A percentile compares a stretch with the other conserved stretches of the same genome.
Conservation (phyloP, 208 protist species). For the Trypanosoma cruzi region DNA sequence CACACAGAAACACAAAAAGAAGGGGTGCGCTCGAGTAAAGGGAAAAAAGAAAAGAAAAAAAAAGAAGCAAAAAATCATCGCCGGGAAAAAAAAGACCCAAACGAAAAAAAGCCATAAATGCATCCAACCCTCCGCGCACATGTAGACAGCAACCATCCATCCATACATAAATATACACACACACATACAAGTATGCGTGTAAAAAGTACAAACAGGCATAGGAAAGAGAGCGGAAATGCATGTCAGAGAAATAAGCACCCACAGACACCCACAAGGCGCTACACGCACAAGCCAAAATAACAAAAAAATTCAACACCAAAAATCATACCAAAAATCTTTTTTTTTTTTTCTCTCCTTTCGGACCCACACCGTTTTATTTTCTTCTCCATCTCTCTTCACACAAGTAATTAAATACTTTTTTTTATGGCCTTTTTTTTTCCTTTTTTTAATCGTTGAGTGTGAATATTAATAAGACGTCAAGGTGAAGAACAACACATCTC, state of each 20-base stretch:
- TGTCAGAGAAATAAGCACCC: neutral
- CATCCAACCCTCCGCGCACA: neutral
- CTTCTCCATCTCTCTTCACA: neutral
- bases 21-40: too few relatives aligned
- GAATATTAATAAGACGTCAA: conserved; percentile 14
- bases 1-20: neutral
- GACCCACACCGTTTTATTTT: neutral
- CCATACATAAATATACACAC: neutral
- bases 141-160: neutral
- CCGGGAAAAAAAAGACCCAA: conserved; percentile 7
- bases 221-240: neutral
- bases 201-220: too few relatives aligned
- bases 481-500: neutral
- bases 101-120: neutral
- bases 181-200: too few relatives aligned
- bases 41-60: neutral
- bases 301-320: neutral
- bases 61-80: conserved; percentile 10
- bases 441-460: neutral
- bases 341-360: conserved; percentile 6
- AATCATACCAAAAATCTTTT: neutral
- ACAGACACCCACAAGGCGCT: neutral
- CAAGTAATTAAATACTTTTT: too few relatives aligned
- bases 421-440: conserved; percentile 3
- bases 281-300: neutral